Percentiles rank a stretch among this genome's conserved stretches.
Evolutionary conservation across 176 grass and related monocot species (phyloP).

Genomic region (Rhynchospora pubera): DNA sequence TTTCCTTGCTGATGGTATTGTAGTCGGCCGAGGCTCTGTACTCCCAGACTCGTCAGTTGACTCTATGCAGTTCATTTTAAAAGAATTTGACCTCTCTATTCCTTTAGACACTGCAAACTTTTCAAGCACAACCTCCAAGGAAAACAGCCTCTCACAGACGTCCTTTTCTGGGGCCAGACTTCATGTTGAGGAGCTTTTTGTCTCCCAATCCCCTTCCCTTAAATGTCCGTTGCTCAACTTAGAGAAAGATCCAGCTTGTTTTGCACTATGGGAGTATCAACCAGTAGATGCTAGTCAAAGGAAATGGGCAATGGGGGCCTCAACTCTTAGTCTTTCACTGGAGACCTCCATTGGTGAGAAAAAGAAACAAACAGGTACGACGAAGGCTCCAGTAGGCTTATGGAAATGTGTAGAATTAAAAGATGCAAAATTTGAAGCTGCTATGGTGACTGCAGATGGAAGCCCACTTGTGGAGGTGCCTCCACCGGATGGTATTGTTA

Average conservation of each 20-base stretch:
- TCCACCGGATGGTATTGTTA: conserved; percentile 91
- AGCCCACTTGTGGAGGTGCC: conserved; percentile 77
- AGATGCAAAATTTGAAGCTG: conserved; percentile 75
- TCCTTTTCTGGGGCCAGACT: conserved; percentile 85
- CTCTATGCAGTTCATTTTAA: conserved; percentile 65
- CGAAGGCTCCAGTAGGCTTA: conserved; percentile 42
- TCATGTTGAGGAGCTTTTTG: conserved; percentile 73
- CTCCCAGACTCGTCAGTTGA: conserved; percentile 67
- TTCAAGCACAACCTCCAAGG: conserved; percentile 42
- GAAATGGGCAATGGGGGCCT: conserved; percentile 62
- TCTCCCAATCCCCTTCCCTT: conserved; percentile 70
- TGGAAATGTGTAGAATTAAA: conserved; percentile 88
- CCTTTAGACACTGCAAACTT: conserved; percentile 69
- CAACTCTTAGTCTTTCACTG: conserved; percentile 75
- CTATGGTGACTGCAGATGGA: conserved; percentile 93
- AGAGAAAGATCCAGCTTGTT: conserved; percentile 91
- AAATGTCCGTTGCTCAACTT: conserved; percentile 89
- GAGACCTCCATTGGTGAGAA: conserved; percentile 50
- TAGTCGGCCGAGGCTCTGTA: conserved; percentile 36
- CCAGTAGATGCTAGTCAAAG: conserved; percentile 89
- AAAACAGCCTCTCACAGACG: conserved; percentile 31
- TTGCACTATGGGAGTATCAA: conserved; percentile 87
- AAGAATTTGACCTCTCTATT: conserved; percentile 88
- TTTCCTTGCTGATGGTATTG: conserved; percentile 92
- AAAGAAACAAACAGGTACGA: conserved; percentile 27